phyloP scores from a whole-genome alignment of 352 stramenopile species.

The Sclerospora graminicola region DNA sequence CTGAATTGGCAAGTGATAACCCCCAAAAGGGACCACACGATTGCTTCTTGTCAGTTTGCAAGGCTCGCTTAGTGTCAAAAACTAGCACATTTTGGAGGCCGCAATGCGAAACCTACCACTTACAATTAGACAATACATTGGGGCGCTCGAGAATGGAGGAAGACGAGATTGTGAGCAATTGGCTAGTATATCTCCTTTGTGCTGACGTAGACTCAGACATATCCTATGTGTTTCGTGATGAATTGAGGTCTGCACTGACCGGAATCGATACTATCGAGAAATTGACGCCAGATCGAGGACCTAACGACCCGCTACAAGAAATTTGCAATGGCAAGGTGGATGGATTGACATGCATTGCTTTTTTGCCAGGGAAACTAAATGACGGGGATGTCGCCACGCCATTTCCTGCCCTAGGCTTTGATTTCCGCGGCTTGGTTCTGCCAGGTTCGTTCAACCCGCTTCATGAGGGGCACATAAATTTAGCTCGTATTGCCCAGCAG shows the following conservation, averaged over 20 bases:
- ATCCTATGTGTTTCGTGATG: constrained; percentile 22
- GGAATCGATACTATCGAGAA: constrained; percentile 20
- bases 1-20: constrained; percentile 53
- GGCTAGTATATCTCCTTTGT: constrained; percentile 58
- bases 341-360: constrained; percentile 33
- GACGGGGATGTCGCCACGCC: not conserved
- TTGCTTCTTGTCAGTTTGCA: constrained; percentile 59
- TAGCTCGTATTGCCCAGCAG: constrained; percentile 37
- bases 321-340: constrained; percentile 15
- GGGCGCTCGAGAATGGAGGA: constrained; percentile 45
- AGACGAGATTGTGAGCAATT: constrained; percentile 55
- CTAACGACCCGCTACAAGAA: constrained; percentile 15
- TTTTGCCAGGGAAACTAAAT: constrained; percentile 18
- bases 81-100: constrained; percentile 9
- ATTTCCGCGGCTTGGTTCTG: constrained; percentile 52
- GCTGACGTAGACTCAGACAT: constrained; percentile 22
- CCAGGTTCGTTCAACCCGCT: constrained; percentile 80
- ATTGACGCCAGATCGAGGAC: constrained; percentile 3
- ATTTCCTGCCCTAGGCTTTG: constrained; percentile 23
- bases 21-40: constrained; percentile 50
- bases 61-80: constrained; percentile 4
- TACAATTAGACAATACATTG: constrained; percentile 56
- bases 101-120: constrained; percentile 42
- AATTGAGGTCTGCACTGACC: constrained; percentile 19
- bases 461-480: constrained; percentile 58